Conservation (phyloP, 208 protist species). For the Histomonas meleagridis region DNA sequence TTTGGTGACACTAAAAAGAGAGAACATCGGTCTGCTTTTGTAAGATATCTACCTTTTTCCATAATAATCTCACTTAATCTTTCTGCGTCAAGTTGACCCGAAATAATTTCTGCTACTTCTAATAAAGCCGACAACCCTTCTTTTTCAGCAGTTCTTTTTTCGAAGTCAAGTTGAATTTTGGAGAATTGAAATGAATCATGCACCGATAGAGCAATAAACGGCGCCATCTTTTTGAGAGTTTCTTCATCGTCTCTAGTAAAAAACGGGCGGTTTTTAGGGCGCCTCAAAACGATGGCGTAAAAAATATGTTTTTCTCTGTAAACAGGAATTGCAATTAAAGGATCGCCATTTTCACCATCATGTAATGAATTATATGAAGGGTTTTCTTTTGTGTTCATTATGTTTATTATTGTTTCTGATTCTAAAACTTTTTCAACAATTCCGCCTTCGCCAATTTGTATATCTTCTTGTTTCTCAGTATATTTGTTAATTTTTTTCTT, state of each 20-base stretch:
- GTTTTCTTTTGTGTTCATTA: background rate
- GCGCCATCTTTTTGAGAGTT: background rate
- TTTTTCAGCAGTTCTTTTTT: background rate
- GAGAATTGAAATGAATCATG: background rate
- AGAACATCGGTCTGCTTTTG: constrained; percentile 11
- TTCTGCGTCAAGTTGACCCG: background rate
- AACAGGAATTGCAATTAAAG: background rate
- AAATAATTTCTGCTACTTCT: constrained; percentile 18
- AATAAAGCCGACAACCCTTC: background rate
- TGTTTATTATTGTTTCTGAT: background rate
- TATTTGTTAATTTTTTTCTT: background rate
- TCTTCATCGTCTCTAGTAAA: constrained; percentile 11
- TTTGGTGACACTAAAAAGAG: background rate
- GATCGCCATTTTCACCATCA: background rate
- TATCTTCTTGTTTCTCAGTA: background rate
- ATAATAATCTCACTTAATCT: background rate
- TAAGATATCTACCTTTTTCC: background rate
- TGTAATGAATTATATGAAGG: background rate
- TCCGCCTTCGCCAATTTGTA: background rate
- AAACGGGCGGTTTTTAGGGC: background rate
- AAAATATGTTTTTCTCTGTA: background rate
- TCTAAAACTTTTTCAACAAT: background rate
- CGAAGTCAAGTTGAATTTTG: background rate
- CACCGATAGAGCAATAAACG: background rate
- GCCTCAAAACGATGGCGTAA: background rate